These are phyloP conservation scores for Fagopyrum tataricum DNA, from an alignment of 148 eudicot genomes.

Conservation along the genomic window DNA sequence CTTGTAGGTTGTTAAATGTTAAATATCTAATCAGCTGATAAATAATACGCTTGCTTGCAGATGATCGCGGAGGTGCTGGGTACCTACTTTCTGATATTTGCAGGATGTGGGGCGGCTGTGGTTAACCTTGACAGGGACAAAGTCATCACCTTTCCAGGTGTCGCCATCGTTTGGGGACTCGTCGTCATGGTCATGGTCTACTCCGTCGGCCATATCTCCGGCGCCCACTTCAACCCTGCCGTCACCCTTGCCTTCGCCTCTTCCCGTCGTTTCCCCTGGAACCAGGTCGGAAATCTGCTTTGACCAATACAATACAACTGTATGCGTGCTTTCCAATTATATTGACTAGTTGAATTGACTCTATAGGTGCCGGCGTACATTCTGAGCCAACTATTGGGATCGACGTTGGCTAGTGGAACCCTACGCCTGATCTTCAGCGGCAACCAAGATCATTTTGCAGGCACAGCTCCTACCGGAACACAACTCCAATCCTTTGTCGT, in stretches of 20 bases:
- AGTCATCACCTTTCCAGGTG: slow-evolving; percentile 55
- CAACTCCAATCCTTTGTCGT: slow-evolving; percentile 32
- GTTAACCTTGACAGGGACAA: slow-evolving; percentile 48
- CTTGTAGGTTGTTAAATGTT: background rate
- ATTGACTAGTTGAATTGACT: too few species aligned
- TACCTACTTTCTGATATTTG: slow-evolving; percentile 81
- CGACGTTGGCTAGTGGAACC: slow-evolving; percentile 42
- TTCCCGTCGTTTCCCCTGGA: slow-evolving; percentile 85
- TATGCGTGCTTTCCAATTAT: too few species aligned
- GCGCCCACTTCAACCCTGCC: slow-evolving; percentile 94
- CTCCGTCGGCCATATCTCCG: slow-evolving; percentile 63
- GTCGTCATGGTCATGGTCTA: slow-evolving; percentile 86
- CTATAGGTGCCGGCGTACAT: slow-evolving; percentile 39
- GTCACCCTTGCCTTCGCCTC: slow-evolving; percentile 92
- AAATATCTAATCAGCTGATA: too few species aligned
- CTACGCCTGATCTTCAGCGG: slow-evolving; percentile 31
- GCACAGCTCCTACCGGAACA: slow-evolving; percentile 35
- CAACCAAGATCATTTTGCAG: slow-evolving; percentile 26
- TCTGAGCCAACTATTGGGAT: slow-evolving; percentile 33
- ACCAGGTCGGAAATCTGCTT: slow-evolving; percentile 44
- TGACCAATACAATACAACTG: too few species aligned
- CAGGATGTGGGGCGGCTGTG: slow-evolving; percentile 65
- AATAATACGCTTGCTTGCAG: background rate
- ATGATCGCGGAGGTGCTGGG: slow-evolving; percentile 81
- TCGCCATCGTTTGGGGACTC: slow-evolving; percentile 80